These are phyloP conservation scores for Gnetum montanum DNA, from an alignment of 75 land plant species.

Conservation along the genomic window DNA sequence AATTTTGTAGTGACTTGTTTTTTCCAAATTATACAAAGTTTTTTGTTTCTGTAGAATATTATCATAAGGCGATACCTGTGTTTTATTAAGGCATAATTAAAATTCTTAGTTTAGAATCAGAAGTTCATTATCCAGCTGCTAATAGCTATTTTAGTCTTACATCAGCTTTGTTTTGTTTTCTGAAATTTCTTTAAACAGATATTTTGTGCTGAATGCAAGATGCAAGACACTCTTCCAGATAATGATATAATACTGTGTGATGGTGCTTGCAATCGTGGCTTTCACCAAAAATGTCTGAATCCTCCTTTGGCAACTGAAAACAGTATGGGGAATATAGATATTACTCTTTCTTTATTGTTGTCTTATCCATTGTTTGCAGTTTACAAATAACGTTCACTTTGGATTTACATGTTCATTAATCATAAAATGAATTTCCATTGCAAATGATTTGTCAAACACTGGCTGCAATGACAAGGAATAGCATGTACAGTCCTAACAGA, in stretches of 20 bases:
- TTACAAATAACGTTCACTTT: background rate
- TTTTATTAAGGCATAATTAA: too few species aligned
- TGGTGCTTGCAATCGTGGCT: slow-evolving; percentile 76
- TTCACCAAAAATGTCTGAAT: slow-evolving; percentile 75
- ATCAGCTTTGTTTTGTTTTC: too few species aligned
- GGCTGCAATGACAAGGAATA: too few species aligned
- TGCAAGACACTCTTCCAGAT: slow-evolving; percentile 44
- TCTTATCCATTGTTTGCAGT: background rate
- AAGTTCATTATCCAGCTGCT: too few species aligned
- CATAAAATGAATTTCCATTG: background rate
- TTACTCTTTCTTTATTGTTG: background rate
- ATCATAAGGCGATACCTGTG: too few species aligned
- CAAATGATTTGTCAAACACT: background rate
- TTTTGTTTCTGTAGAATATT: too few species aligned
- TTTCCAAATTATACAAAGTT: too few species aligned
- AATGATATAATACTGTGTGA: slow-evolving; percentile 87
- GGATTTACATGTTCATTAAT: background rate
- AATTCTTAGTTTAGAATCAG: too few species aligned
- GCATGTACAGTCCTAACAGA: too few species aligned
- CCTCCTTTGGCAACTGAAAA: slow-evolving; percentile 67
- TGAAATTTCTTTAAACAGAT: slow-evolving; percentile 27
- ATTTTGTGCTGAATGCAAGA: slow-evolving; percentile 69
- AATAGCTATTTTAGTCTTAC: too few species aligned
- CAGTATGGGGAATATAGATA: too few species aligned
- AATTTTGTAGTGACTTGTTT: slow-evolving; percentile 7